Conservation (phyloP, 345 rosid species). For the Citrus cavaleriei region DNA sequence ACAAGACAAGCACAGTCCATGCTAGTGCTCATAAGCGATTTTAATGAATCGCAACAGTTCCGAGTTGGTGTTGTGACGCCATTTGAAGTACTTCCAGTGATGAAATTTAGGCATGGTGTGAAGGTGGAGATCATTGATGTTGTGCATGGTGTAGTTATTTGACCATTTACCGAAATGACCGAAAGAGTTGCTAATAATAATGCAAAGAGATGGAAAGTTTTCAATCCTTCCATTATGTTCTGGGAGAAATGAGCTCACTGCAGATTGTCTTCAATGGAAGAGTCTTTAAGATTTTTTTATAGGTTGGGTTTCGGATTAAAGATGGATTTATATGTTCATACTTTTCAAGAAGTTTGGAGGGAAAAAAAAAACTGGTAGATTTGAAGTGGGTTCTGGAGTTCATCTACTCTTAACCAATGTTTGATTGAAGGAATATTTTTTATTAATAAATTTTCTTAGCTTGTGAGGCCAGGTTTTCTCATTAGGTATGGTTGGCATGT, state of each 20-base stretch:
- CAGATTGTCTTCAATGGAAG: not conserved
- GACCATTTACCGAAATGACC: conserved; percentile 42
- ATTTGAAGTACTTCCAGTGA: conserved; percentile 69
- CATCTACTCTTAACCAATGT: conserved; percentile 36
- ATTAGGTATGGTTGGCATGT: conserved; percentile 28
- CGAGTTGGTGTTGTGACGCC: conserved; percentile 50
- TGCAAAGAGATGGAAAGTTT: conserved; percentile 18
- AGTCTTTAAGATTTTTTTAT: not conserved
- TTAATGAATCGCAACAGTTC: conserved; percentile 62
- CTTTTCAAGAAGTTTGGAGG: conserved; percentile 11
- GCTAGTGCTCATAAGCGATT: conserved; percentile 42
- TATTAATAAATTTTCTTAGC: not conserved
- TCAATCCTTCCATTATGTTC: conserved; percentile 21
- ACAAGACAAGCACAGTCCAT: conserved; percentile 71
- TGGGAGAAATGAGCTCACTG: not conserved
- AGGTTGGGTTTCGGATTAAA: not conserved
- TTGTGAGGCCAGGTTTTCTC: not conserved
- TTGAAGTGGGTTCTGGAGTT: conserved; percentile 37
- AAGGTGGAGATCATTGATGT: conserved; percentile 67
- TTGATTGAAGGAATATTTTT: not conserved
- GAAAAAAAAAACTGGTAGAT: conserved; percentile 17
- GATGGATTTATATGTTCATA: conserved; percentile 18
- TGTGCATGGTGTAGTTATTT: conserved; percentile 79
- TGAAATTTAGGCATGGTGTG: conserved; percentile 75
- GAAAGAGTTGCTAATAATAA: conserved; percentile 18